Percentiles rank a stretch among this genome's conserved stretches.
phyloP scores from a whole-genome alignment of 805 yeast species.

The Yueomyces sp. region DNA sequence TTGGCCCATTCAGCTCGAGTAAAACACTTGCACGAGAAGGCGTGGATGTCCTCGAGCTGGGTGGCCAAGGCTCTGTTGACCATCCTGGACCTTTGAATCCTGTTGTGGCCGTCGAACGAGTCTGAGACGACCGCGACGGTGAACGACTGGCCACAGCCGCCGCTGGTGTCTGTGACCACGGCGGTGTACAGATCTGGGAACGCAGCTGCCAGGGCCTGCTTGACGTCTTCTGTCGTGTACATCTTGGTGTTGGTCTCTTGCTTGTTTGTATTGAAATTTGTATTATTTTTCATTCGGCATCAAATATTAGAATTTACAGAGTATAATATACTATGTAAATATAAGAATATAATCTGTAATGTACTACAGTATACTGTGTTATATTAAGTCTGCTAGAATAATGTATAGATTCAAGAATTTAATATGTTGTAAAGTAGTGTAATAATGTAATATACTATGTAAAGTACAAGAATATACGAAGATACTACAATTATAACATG shows the following conservation, averaged over 20 bases:
- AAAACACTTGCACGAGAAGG: slow-evolving; percentile 85
- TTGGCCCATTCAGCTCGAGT: slow-evolving; percentile 80
- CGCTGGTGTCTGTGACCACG: slow-evolving; percentile 35
- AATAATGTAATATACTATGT: no score
- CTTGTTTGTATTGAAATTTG: background rate
- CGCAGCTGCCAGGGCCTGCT: slow-evolving; percentile 7
- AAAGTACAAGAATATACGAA: no score
- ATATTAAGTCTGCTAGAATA: no score
- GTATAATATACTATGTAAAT: no score
- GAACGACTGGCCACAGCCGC: slow-evolving; percentile 98
- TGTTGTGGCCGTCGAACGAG: slow-evolving; percentile 66
- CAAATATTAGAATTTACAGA: no score
- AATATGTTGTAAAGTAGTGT: no score
- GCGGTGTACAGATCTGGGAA: slow-evolving; percentile 20
- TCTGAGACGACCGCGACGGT: slow-evolving; percentile 76
- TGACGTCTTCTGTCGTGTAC: slow-evolving; percentile 15
- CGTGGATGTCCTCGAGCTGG: slow-evolving; percentile 83
- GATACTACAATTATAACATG: no score
- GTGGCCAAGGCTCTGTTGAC: slow-evolving; percentile 70
- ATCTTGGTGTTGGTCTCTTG: background rate
- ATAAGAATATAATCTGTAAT: no score
- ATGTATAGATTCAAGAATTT: no score
- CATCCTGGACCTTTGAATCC: slow-evolving; percentile 71
- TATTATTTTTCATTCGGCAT: no score
- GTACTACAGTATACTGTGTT: no score